phyloP scores from a whole-genome alignment of 106 monocot species.

The Acorus gramineus region DNA sequence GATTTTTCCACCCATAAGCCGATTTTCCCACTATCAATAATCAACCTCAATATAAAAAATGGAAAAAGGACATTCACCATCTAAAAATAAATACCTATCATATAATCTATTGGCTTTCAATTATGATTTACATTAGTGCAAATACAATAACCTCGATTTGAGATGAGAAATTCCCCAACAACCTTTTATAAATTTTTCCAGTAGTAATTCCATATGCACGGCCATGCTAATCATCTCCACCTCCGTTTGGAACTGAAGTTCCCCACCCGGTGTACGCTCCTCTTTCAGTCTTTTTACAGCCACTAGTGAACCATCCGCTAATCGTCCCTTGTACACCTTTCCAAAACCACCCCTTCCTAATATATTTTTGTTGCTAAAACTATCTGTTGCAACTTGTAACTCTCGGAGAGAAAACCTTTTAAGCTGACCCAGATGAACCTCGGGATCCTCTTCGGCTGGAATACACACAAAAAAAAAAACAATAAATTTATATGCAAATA shows the following conservation, averaged over 20 bases:
- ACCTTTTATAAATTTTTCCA: too few species aligned
- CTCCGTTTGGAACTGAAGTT: slow-evolving; percentile 24
- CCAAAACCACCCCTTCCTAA: slow-evolving; percentile 93
- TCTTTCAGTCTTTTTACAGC: slow-evolving; percentile 65
- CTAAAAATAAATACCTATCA: too few species aligned
- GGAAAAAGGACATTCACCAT: too few species aligned
- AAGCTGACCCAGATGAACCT: slow-evolving; percentile 88
- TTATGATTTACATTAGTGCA: too few species aligned
- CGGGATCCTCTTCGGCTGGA: slow-evolving; percentile 90
- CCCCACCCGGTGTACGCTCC: slow-evolving; percentile 18
- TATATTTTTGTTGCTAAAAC: slow-evolving; percentile 74
- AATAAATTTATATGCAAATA: not conserved
- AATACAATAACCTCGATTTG: too few species aligned
- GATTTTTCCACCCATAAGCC: too few species aligned
- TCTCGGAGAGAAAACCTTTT: slow-evolving; percentile 85
- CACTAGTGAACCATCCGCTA: slow-evolving; percentile 73
- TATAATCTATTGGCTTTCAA: too few species aligned
- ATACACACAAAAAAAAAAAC: not conserved
- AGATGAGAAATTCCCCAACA: too few species aligned
- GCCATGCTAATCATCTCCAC: slow-evolving; percentile 34
- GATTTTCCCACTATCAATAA: too few species aligned
- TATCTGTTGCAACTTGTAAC: slow-evolving; percentile 85
- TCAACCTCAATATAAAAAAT: too few species aligned
- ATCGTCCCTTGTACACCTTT: slow-evolving; percentile 84
- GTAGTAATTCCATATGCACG: slow-evolving; percentile 1